A percentile compares a stretch with the other conserved stretches of the same genome.
Evolutionary conservation across 2,329 filamentous ascomycete species (phyloP).

Genomic region (Epichloe coenophiala): DNA sequence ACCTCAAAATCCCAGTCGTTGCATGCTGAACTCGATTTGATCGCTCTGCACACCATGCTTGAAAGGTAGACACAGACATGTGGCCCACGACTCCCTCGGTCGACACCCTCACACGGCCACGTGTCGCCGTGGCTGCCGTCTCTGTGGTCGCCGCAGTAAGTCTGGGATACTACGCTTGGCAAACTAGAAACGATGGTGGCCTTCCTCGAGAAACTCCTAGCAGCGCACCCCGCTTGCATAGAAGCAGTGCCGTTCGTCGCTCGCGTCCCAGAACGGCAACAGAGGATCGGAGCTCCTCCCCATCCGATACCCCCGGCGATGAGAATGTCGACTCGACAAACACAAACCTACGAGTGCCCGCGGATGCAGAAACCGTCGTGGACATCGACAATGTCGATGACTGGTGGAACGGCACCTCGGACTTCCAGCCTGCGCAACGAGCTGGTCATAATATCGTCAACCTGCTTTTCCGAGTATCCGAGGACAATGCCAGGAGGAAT

Average conservation of each 20-base stretch:
- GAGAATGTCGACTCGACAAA: slow-evolving; percentile 27
- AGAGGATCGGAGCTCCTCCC: slow-evolving; percentile 27
- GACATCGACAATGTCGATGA: slow-evolving; percentile 30
- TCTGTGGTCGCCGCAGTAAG: slow-evolving; percentile 43
- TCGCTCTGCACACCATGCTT: slow-evolving; percentile 16
- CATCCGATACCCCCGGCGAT: slow-evolving; percentile 28
- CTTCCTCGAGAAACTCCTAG: slow-evolving; percentile 11
- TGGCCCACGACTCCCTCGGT: slow-evolving; percentile 34
- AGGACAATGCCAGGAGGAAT: slow-evolving; percentile 78
- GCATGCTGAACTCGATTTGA: neutral
- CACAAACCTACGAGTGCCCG: slow-evolving; percentile 11
- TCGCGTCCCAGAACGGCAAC: slow-evolving; percentile 21
- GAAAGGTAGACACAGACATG: slow-evolving; percentile 23
- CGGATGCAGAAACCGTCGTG: slow-evolving; percentile 26
- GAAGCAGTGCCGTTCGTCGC: slow-evolving; percentile 55
- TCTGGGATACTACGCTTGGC: slow-evolving; percentile 45
- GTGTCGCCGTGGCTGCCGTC: slow-evolving; percentile 40
- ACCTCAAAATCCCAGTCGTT: neutral
- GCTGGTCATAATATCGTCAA: slow-evolving; percentile 71
- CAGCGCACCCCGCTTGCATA: slow-evolving; percentile 34
- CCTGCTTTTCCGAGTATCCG: slow-evolving; percentile 80
- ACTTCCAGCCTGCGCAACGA: slow-evolving; percentile 29
- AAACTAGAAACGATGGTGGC: slow-evolving; percentile 15
- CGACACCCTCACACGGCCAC: slow-evolving; percentile 41
- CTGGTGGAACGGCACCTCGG: slow-evolving; percentile 36